These are phyloP conservation scores for Anisodus tanguticus DNA, from an alignment of 257 asterid species.

Conservation along the genomic window DNA sequence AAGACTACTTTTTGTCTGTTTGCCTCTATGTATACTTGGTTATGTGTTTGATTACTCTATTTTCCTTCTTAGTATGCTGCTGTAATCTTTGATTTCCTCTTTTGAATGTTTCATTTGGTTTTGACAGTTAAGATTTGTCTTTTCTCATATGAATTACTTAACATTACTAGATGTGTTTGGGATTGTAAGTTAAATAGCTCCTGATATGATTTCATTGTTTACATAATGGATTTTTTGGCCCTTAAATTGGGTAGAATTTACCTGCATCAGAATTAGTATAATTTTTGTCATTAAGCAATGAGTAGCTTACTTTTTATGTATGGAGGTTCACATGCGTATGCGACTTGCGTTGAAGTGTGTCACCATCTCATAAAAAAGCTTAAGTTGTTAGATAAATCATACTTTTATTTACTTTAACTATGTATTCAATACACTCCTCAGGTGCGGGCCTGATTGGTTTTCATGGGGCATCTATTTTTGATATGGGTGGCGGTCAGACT, in stretches of 20 bases:
- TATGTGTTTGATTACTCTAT: not conserved
- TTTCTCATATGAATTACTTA: not conserved
- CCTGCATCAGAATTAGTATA: not conserved
- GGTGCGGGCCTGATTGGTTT: too few species aligned
- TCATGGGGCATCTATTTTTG: too few species aligned
- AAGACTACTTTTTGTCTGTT: not conserved
- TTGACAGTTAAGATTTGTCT: not conserved
- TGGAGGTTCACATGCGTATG: not conserved
- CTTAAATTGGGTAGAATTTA: not conserved
- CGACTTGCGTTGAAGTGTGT: too few species aligned
- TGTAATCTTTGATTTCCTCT: not conserved
- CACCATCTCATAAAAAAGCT: too few species aligned
- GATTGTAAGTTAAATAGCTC: not conserved
- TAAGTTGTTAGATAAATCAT: too few species aligned
- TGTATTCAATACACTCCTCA: too few species aligned
- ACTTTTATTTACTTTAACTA: too few species aligned
- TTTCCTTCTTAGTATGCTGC: not conserved
- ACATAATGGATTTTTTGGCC: not conserved
- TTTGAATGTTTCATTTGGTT: conserved; percentile 12
- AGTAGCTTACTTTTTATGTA: not conserved
- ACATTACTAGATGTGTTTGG: not conserved
- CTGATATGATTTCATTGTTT: not conserved
- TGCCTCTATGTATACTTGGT: not conserved
- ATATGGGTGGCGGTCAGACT: too few species aligned
- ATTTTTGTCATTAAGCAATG: not conserved